Conservation (phyloP, 2,329 filamentous ascomycete genomes). For the Ambrosiella beaveri region DNA sequence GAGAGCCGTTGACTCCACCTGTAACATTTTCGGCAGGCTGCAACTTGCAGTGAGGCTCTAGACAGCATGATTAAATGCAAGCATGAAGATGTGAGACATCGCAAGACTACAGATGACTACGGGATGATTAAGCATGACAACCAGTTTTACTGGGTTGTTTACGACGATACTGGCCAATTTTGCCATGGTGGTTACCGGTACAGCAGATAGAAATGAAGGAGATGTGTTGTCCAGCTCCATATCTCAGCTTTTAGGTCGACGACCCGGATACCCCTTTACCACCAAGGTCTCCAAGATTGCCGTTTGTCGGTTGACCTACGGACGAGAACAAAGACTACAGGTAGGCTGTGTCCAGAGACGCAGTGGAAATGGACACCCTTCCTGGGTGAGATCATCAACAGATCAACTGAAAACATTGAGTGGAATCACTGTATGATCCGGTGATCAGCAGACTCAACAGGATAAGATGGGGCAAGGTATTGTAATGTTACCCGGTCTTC, state of each 20-base stretch:
- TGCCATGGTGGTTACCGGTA: neutral
- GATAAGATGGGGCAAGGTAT: too few relatives aligned
- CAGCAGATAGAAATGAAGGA: neutral
- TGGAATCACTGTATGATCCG: too few relatives aligned
- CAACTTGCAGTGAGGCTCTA: neutral
- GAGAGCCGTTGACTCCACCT: neutral
- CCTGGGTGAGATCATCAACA: neutral
- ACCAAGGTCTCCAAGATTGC: neutral
- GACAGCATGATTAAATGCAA: slow-evolving; percentile 1
- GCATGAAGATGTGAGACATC: neutral
- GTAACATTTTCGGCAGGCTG: neutral
- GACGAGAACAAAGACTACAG: neutral
- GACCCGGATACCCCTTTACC: neutral
- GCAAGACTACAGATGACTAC: neutral
- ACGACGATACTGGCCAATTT: neutral
- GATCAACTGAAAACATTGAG: neutral
- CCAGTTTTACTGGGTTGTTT: neutral
- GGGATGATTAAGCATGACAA: neutral
- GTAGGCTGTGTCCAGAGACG: neutral
- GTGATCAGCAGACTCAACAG: too few relatives aligned
- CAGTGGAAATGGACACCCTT: neutral
- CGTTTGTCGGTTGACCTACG: neutral
- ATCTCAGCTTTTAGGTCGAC: neutral
- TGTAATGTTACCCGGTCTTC: too few relatives aligned
- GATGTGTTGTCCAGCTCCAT: neutral